Percentiles rank a stretch among this genome's conserved stretches.
These are phyloP conservation scores for Sugiyamaella pinicola DNA, from an alignment of 1,139 yeast genomes.

Conservation along the genomic window DNA sequence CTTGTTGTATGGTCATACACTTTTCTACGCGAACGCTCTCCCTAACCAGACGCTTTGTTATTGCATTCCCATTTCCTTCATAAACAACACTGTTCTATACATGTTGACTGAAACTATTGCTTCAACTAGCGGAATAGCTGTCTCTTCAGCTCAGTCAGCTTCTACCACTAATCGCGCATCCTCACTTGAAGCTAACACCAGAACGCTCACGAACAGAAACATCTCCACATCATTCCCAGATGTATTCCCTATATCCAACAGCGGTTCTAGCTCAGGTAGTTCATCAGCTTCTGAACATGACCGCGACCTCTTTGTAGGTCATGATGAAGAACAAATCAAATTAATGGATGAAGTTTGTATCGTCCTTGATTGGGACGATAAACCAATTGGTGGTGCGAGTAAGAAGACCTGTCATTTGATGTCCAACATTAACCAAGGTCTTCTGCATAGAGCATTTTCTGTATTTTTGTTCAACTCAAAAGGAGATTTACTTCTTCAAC, in stretches of 20 bases:
- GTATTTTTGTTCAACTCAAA: conserved; percentile 85
- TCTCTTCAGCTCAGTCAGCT: background rate
- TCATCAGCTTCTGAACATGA: conserved; percentile 30
- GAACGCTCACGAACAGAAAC: conserved; percentile 22
- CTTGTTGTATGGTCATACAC: too few relatives aligned
- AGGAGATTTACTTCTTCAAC: conserved; percentile 79
- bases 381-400: conserved; percentile 89
- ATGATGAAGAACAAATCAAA: conserved; percentile 90
- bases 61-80: too few relatives aligned
- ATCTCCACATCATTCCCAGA: conserved; percentile 26
- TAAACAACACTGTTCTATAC: too few relatives aligned
- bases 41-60: too few relatives aligned
- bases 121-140: background rate
- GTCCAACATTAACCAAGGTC: conserved; percentile 81
- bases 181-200: conserved; percentile 19
- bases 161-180: background rate
- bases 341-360: conserved; percentile 97
- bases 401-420: conserved; percentile 90
- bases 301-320: conserved; percentile 64
- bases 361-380: conserved; percentile 83
- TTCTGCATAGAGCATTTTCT: conserved; percentile 93
- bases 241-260: conserved; percentile 24
- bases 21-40: too few relatives aligned
- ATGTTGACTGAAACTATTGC: background rate
- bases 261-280: conserved; percentile 7